Evolutionary conservation across 176 grass and related monocot species (phyloP).

Genomic region (Chrysopogon serrulatus): DNA sequence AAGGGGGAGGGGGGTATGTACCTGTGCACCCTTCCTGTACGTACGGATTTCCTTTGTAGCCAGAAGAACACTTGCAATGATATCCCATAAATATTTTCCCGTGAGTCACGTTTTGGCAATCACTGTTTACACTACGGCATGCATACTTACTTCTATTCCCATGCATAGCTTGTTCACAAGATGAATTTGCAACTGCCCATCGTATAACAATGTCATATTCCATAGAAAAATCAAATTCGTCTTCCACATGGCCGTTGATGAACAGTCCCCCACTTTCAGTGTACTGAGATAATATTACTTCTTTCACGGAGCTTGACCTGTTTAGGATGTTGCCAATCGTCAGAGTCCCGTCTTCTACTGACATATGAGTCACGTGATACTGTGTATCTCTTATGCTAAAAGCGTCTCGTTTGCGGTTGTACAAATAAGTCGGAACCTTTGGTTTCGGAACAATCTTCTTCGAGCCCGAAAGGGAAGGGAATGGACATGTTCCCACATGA

Average conservation of each 20-base stretch:
- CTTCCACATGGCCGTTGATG: accelerated
- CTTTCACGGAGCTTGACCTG: neutral
- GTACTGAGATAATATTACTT: neutral
- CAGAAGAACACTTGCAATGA: conserved; percentile 22
- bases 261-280: accelerated
- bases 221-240: neutral
- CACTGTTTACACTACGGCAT: neutral
- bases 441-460: neutral
- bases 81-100: neutral
- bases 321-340: neutral
- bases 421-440: neutral
- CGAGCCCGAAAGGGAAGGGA: conserved; percentile 23
- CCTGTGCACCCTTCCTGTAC: conserved; percentile 8
- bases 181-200: neutral
- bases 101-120: neutral
- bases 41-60: conserved; percentile 45
- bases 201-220: neutral
- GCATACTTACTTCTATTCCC: neutral
- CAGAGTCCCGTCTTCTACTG: conserved; percentile 9
- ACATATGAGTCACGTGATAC: neutral
- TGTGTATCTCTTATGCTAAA: accelerated
- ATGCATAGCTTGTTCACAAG: neutral
- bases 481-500: conserved; percentile 17
- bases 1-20: neutral
- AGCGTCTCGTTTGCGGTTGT: conserved; percentile 12